Evolutionary conservation across 2,329 filamentous ascomycete genomes (phyloP).

Genomic region (Pseudomassariella vexata): DNA sequence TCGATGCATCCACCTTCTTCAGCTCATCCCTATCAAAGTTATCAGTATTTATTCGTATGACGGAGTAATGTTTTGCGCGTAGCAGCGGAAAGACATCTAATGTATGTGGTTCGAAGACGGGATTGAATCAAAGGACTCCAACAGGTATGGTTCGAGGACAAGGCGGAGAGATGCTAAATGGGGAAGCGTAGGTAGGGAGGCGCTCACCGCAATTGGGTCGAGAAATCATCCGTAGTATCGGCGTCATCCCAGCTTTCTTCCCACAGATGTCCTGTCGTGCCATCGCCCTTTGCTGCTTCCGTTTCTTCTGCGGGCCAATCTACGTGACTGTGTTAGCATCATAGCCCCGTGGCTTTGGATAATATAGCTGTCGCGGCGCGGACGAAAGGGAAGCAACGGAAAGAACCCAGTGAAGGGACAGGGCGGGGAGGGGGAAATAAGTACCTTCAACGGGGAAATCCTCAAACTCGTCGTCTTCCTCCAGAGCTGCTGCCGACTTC

Average conservation of each 20-base stretch:
- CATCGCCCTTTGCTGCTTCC: constrained; percentile 63
- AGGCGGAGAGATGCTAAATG: too few relatives aligned
- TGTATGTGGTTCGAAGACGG: too few relatives aligned
- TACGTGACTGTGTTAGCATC: constrained; percentile 28
- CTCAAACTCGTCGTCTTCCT: constrained; percentile 98
- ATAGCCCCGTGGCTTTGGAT: constrained; percentile 5
- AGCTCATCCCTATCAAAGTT: constrained; percentile 93
- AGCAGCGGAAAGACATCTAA: too few relatives aligned
- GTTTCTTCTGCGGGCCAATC: constrained; percentile 93
- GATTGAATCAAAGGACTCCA: too few relatives aligned
- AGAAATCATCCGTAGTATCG: constrained; percentile 95
- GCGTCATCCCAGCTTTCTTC: constrained; percentile 99
- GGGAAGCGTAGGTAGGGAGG: too few relatives aligned
- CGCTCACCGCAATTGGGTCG: constrained; percentile 80
- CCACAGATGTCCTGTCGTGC: constrained; percentile 78
- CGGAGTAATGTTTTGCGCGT: too few relatives aligned
- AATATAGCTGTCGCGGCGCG: background rate
- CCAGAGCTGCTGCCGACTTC: constrained; percentile 64
- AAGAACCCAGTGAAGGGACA: background rate
- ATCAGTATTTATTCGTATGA: too few relatives aligned
- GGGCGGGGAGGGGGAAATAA: constrained; percentile 14
- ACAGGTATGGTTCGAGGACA: too few relatives aligned
- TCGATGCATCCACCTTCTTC: constrained; percentile 82
- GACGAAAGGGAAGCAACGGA: background rate
- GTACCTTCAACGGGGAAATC: constrained; percentile 95